These are phyloP conservation scores for Kwoniella heveanensis DNA, from an alignment of 768 basidiomycete species.

Conservation along the genomic window DNA sequence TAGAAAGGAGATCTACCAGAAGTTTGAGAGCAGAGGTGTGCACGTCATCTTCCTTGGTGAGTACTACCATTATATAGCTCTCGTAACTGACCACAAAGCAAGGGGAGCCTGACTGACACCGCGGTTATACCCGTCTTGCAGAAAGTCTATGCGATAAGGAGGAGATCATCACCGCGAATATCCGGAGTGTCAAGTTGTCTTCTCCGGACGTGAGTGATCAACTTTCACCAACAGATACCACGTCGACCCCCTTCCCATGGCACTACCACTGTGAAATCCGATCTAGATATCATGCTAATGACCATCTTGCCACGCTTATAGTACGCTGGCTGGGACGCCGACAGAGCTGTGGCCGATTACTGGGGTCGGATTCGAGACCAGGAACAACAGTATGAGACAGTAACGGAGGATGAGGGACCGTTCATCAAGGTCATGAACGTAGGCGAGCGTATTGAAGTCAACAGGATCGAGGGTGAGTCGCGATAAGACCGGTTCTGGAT, in stretches of 20 bases:
- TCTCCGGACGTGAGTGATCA: constrained; percentile 80
- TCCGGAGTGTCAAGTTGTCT: constrained; percentile 94
- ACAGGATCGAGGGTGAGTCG: constrained; percentile 59
- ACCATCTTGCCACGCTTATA: constrained; percentile 51
- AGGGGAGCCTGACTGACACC: too few relatives aligned
- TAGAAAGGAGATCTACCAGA: constrained; percentile 74
- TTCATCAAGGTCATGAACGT: constrained; percentile 95
- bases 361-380: constrained; percentile 83
- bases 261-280: too few relatives aligned
- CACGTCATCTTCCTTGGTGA: constrained; percentile 91
- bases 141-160: constrained; percentile 89
- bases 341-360: constrained; percentile 89
- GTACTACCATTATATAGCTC: neutral
- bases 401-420: constrained; percentile 87
- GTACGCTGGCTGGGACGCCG: constrained; percentile 92
- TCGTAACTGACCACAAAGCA: too few relatives aligned
- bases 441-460: constrained; percentile 93
- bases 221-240: too few relatives aligned
- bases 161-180: constrained; percentile 91
- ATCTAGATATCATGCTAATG: too few relatives aligned
- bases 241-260: too few relatives aligned
- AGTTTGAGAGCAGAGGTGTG: constrained; percentile 79
- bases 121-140: constrained; percentile 57
- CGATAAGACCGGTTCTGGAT: too few relatives aligned
- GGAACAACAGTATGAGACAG: constrained; percentile 83